Conservation (phyloP, 2,329 filamentous ascomycete genomes). For the Neocatenulostroma microsporum region DNA sequence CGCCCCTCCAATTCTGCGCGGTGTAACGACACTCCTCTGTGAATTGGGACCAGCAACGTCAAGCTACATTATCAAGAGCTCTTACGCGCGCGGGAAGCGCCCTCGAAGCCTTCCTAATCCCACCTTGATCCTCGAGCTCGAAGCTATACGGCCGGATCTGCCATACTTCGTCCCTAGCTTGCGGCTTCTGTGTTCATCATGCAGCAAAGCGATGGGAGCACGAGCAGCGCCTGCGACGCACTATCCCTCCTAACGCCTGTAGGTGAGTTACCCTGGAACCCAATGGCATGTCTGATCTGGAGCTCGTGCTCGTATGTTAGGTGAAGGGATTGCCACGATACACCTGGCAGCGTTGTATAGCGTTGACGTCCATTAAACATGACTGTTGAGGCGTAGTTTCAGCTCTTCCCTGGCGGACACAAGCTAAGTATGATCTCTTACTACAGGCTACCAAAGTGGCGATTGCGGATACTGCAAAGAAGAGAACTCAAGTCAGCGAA, state of each 20-base stretch:
- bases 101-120: too few species aligned
- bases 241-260: constrained; percentile 26
- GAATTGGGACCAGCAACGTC: too few species aligned
- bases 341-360: too few species aligned
- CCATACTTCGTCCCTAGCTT: not conserved
- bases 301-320: constrained; percentile 17
- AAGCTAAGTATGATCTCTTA: constrained; percentile 2
- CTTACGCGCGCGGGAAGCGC: too few species aligned
- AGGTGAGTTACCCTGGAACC: constrained; percentile 20
- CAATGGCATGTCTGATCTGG: constrained; percentile 14
- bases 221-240: constrained; percentile 12
- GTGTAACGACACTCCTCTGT: too few species aligned
- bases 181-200: constrained; percentile 8
- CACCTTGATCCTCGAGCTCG: too few species aligned
- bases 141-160: not conserved
- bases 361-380: too few species aligned
- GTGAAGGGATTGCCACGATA: too few species aligned
- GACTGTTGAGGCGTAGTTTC: too few species aligned
- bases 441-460: constrained; percentile 40
- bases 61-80: too few species aligned
- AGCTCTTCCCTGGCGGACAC: constrained; percentile 1
- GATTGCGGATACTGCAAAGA: constrained; percentile 47
- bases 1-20: too few species aligned
- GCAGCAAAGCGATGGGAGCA: constrained; percentile 15
- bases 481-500: constrained; percentile 39